Percentiles rank a stretch among this genome's conserved stretches.
Conservation (phyloP, 768 basidiomycete species). For the Tephrocybe sp. region DNA sequence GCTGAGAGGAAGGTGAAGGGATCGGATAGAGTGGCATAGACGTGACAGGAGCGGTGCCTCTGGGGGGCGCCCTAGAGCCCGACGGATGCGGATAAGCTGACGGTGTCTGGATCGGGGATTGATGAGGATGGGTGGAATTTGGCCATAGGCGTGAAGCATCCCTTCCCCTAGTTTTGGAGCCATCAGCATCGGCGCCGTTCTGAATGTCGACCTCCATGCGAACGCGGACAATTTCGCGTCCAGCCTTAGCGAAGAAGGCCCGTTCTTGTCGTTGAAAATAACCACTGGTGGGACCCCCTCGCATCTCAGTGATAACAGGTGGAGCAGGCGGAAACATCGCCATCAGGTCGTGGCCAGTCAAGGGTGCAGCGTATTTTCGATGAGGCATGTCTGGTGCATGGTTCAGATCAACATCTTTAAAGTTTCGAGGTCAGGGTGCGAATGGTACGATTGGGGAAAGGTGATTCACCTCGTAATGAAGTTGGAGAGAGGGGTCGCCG, state of each 20-base stretch:
- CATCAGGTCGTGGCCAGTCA: conserved; percentile 84
- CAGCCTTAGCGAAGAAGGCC: conserved; percentile 78
- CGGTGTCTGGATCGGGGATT: conserved; percentile 34
- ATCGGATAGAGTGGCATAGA: conserved; percentile 34
- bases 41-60: conserved; percentile 32
- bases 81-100: conserved; percentile 34
- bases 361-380: conserved; percentile 71
- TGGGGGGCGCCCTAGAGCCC: conserved; percentile 31
- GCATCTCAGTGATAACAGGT: conserved; percentile 57
- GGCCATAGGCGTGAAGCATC: conserved; percentile 25
- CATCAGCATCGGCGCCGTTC: conserved; percentile 32
- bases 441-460: neutral
- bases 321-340: conserved; percentile 76
- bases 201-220: conserved; percentile 66
- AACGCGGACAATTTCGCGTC: conserved; percentile 75
- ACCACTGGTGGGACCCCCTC: conserved; percentile 65
- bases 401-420: conserved; percentile 63
- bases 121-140: conserved; percentile 26
- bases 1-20: conserved; percentile 23
- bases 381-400: conserved; percentile 47
- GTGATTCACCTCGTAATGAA: conserved; percentile 53
- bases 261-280: conserved; percentile 78
- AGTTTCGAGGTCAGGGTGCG: neutral
- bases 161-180: conserved; percentile 22
- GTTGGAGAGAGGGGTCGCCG: conserved; percentile 66